Conservation (phyloP, 2,329 filamentous ascomycete species). For the Golovinomyces cichoracearum region DNA sequence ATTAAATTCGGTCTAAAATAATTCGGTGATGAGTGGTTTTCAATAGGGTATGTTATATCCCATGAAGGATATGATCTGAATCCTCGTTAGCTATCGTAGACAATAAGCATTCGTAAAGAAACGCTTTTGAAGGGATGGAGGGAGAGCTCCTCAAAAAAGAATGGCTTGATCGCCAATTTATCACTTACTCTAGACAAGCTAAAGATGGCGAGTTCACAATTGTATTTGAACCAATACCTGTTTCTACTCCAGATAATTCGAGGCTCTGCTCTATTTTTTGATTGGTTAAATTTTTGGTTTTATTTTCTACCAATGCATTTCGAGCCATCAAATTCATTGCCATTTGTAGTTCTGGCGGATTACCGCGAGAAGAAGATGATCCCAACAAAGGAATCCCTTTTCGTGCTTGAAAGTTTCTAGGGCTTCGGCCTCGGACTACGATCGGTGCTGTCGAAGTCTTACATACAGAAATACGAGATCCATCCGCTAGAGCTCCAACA, state of each 20-base stretch:
- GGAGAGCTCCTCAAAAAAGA: background rate
- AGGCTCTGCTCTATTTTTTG: background rate
- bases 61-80: background rate
- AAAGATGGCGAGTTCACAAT: background rate
- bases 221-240: background rate
- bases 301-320: constrained; percentile 6
- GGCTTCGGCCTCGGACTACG: constrained; percentile 77
- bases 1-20: background rate
- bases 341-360: constrained; percentile 13
- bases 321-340: constrained; percentile 8
- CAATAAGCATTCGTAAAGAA: too few species aligned
- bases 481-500: constrained; percentile 56
- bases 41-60: background rate
- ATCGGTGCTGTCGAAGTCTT: constrained; percentile 75
- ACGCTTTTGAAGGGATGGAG: too few species aligned
- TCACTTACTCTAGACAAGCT: background rate
- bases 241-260: background rate
- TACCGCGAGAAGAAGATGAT: constrained; percentile 14
- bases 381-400: constrained; percentile 59
- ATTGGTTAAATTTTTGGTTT: background rate
- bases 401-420: constrained; percentile 76
- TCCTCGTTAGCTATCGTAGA: background rate
- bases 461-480: constrained; percentile 54
- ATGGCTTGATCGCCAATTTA: background rate
- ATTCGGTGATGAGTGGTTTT: background rate